Base-by-base conservation (phyloP, 2,329 filamentous ascomycete species). In the Pestalotiopsis sp. region DNA sequence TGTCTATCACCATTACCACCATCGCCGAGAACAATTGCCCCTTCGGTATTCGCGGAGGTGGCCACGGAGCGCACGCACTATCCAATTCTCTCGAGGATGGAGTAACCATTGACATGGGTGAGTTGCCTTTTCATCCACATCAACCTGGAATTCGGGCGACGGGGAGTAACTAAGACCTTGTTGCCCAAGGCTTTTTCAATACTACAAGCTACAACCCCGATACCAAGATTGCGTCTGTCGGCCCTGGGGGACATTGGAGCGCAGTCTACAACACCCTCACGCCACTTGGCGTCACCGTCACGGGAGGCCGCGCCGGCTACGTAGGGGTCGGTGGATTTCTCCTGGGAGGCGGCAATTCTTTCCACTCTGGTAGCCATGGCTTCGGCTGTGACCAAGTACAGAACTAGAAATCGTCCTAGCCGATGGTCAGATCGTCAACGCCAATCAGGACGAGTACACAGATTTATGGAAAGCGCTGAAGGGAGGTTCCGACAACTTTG, bases 401-500 rank as follows among this genome's bases (percentile, higher is more conserved):
- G 35, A 79, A 77, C 62, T 83, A 75, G 72, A 83, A 67, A 79
- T 85, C 26, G 82, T 85, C 4, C 77, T 83, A 1, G 79, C 79
- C 0, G 73, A 73, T 64, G 82, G 65, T 13, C 61, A 71, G 4
- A 77, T 85, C 38, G 72, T 83, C 40, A 78, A 80, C 20, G 82
- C 80, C 14, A 82, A 78, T 40, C 72, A 71, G 1, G 67, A 71
- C 0, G 67, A 75, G 3, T 77, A 84, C 68, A 11, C 71, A 0
- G 82, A 85, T 67, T 76, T 85, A 1, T 84, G 76, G 71, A 77
- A 76, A 64, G 83, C 83, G 0, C 75, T 84, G 3, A 81, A 81
- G 65, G 83, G 83, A 14, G 83, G 83, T 52, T 76, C 77, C 14
- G 81, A 77, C 68, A 85, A 84, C 71, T 83, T 83, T 57, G 82